These are phyloP conservation scores for Pseudonitzschia multistriata DNA, from an alignment of 108 stramenopile genomes.

Conservation along the genomic window DNA sequence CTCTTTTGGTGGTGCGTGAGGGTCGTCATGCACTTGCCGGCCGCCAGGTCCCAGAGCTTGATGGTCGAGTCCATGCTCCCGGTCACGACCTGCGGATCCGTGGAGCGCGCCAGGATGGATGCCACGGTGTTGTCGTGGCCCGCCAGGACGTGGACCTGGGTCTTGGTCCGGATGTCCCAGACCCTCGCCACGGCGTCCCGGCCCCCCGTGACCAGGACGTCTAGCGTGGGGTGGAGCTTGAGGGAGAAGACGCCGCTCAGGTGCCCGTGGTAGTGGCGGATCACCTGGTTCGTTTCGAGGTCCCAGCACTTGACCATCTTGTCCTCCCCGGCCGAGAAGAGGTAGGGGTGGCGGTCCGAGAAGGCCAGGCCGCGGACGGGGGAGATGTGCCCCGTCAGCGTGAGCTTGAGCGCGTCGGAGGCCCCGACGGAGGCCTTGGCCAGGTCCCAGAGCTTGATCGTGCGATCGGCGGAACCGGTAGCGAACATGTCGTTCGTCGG, in stretches of 20 bases:
- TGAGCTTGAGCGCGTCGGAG: conserved; percentile 89
- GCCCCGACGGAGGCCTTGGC: conserved; percentile 94
- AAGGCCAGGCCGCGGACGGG: conserved; percentile 97
- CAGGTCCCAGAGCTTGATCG: conserved; percentile 97
- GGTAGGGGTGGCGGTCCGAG: conserved; percentile 91
- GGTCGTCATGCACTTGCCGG: conserved; percentile 95
- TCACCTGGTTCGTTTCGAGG: conserved; percentile 98
- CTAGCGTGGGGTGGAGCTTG: conserved; percentile 95
- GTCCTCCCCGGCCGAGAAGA: conserved; percentile 97
- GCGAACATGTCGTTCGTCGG: conserved; percentile 96
- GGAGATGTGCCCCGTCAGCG: conserved; percentile 97
- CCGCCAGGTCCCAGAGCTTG: conserved; percentile 98
- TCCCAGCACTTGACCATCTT: conserved; percentile 99
- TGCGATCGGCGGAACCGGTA: conserved; percentile 95
- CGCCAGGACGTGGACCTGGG: conserved; percentile 86
- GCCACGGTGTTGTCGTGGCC: conserved; percentile 97
- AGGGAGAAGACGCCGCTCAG: conserved; percentile 92
- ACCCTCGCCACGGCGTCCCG: conserved; percentile 96
- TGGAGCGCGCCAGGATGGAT: conserved; percentile 82
- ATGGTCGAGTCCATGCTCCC: conserved; percentile 97
- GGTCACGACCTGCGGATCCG: conserved; percentile 96
- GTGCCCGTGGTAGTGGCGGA: conserved; percentile 99
- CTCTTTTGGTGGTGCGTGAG: conserved; percentile 99
- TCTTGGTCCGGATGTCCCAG: conserved; percentile 99
- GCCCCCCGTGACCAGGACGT: conserved; percentile 98